These are phyloP conservation scores for Schizosaccharomyces japonicus DNA, from an alignment of 805 yeast species.

Conservation along the genomic window DNA sequence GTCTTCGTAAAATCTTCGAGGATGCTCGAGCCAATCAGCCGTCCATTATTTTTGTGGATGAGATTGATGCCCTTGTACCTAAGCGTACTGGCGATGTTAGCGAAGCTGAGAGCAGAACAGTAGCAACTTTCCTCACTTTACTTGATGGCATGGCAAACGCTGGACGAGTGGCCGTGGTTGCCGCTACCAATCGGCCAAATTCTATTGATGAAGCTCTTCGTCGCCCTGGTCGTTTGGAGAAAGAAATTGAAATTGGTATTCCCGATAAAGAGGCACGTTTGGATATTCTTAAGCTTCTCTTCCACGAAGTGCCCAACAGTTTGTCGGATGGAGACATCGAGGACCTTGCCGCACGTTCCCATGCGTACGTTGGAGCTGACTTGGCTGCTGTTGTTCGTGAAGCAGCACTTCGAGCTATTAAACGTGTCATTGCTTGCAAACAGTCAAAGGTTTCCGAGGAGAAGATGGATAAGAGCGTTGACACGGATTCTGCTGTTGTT, in stretches of 20 bases:
- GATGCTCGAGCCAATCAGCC: slow-evolving; percentile 81
- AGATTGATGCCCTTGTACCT: slow-evolving; percentile 80
- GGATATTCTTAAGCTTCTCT: slow-evolving; percentile 45
- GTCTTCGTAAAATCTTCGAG: slow-evolving; percentile 53
- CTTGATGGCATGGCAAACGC: slow-evolving; percentile 34
- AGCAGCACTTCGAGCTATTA: slow-evolving; percentile 62
- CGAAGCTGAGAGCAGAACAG: slow-evolving; percentile 74
- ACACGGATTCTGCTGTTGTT: background rate
- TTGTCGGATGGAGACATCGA: slow-evolving; percentile 33
- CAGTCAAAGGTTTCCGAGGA: too few relatives aligned
- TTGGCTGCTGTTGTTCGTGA: slow-evolving; percentile 69
- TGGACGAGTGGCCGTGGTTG: slow-evolving; percentile 41
- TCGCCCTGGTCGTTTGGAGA: slow-evolving; percentile 74
- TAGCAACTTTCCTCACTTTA: slow-evolving; percentile 62
- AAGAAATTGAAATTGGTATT: slow-evolving; percentile 71
- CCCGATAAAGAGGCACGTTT: slow-evolving; percentile 66
- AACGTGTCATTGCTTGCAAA: slow-evolving; percentile 32
- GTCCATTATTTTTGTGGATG: slow-evolving; percentile 69
- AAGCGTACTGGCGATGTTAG: slow-evolving; percentile 53
- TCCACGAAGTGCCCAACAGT: slow-evolving; percentile 31
- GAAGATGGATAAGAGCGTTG: background rate
- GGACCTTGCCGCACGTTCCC: slow-evolving; percentile 53
- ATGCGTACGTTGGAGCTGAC: slow-evolving; percentile 96
- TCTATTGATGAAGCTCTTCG: slow-evolving; percentile 47
- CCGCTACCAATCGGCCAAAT: slow-evolving; percentile 53